Evolutionary conservation across 2,329 filamentous ascomycete species (phyloP).

Genomic region (Exophiala lecanii-corni): DNA sequence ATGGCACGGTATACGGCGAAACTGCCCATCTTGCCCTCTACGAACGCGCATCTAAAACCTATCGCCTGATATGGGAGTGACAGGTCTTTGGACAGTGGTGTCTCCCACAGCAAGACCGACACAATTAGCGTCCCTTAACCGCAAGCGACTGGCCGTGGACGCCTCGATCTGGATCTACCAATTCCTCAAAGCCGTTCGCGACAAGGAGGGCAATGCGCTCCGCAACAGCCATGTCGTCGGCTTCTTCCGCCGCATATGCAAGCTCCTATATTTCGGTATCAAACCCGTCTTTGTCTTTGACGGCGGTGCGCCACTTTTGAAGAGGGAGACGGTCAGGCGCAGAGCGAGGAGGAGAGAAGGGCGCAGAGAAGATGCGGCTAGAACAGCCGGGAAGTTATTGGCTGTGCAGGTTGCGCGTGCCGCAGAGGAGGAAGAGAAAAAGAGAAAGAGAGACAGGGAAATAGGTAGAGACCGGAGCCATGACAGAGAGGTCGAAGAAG

Average conservation of each 20-base stretch:
- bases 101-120: conserved; percentile 93
- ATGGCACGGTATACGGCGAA: too few relatives aligned
- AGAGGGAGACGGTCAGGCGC: conserved; percentile 80
- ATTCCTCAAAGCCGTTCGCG: conserved; percentile 95
- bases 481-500: conserved; percentile 50
- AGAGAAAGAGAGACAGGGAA: conserved; percentile 48
- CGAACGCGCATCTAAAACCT: too few relatives aligned
- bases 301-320: conserved; percentile 84
- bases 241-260: conserved; percentile 98
- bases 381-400: conserved; percentile 85
- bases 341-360: conserved; percentile 80
- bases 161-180: conserved; percentile 99
- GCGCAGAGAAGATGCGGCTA: conserved; percentile 82
- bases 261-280: conserved; percentile 93
- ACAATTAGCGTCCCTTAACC: conserved; percentile 92
- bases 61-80: conserved; percentile 98
- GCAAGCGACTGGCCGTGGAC: conserved; percentile 92
- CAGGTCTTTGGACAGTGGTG: conserved; percentile 92
- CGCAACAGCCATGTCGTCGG: conserved; percentile 95
- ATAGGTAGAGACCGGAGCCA: not conserved
- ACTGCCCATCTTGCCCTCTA: too few relatives aligned
- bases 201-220: conserved; percentile 95
- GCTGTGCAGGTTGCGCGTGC: conserved; percentile 90
- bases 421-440: conserved; percentile 77
- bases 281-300: conserved; percentile 97